Evolutionary conservation across 306 rosid species (phyloP).

Genomic region (Quercus robur): DNA sequence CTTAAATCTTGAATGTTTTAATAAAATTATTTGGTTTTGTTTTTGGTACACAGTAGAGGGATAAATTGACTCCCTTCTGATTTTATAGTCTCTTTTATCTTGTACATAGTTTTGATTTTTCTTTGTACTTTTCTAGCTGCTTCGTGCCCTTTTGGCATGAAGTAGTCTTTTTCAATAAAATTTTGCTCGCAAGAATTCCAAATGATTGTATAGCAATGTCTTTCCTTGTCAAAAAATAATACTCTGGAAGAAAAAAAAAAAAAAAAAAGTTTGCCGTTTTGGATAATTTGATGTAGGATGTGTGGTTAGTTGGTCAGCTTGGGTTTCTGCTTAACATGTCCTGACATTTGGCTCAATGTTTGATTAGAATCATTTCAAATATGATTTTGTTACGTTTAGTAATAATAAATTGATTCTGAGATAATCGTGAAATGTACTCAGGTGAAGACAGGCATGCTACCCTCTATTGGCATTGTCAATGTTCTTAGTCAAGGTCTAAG

Average conservation of each 20-base stretch:
- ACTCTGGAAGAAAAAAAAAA: not conserved
- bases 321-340: slow-evolving; percentile 8
- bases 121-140: no score
- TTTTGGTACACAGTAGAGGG: not conserved
- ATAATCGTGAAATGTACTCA: slow-evolving; percentile 27
- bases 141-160: no score
- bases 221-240: not conserved
- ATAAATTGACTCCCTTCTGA: not conserved
- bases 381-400: not conserved
- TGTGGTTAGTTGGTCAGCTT: slow-evolving; percentile 1
- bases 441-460: slow-evolving; percentile 97
- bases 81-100: no score
- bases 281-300: not conserved
- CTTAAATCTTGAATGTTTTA: no score
- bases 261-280: not conserved
- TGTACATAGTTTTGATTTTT: no score
- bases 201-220: not conserved
- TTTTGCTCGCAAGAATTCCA: not conserved
- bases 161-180: no score
- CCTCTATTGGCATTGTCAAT: slow-evolving; percentile 53
- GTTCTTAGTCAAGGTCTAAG: slow-evolving; percentile 57
- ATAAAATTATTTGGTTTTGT: not conserved
- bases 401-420: slow-evolving; percentile 9
- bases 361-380: not conserved
- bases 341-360: not conserved